These are phyloP conservation scores for Athelia psychrophila DNA, from an alignment of 1,284 basidiomycete species.

Conservation along the genomic window DNA sequence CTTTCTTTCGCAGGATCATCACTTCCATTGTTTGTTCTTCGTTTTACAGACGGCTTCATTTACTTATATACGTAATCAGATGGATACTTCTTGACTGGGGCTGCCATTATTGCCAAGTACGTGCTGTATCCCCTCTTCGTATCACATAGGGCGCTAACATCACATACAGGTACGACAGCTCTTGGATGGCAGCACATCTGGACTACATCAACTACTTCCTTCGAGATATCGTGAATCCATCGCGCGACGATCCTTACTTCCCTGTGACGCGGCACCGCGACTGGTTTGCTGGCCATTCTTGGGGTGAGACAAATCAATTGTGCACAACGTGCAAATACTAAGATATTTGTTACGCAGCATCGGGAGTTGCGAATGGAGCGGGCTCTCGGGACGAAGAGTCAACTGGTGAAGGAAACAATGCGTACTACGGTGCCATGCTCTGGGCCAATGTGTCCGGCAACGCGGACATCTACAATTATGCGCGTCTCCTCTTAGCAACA, in stretches of 20 bases:
- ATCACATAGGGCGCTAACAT: not conserved
- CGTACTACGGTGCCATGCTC: slow-evolving; percentile 29
- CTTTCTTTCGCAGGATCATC: too few species aligned
- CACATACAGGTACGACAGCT: slow-evolving; percentile 20
- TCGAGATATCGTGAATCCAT: slow-evolving; percentile 32
- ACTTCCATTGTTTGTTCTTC: too few species aligned
- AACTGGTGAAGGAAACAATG: slow-evolving; percentile 30
- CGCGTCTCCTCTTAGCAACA: slow-evolving; percentile 28
- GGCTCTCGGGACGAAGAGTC: slow-evolving; percentile 33
- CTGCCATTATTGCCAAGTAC: slow-evolving; percentile 30
- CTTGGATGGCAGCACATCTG: slow-evolving; percentile 21
- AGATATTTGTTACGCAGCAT: slow-evolving; percentile 17
- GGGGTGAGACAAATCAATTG: slow-evolving; percentile 27
- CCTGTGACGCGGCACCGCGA: slow-evolving; percentile 28
- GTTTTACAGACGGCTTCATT: too few species aligned
- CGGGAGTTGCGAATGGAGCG: slow-evolving; percentile 31
- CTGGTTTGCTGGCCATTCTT: slow-evolving; percentile 34
- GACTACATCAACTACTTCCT: slow-evolving; percentile 23
- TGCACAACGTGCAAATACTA: too few species aligned
- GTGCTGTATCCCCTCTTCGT: too few species aligned
- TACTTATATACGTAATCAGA: slow-evolving; percentile 2
- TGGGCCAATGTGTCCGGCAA: slow-evolving; percentile 27
- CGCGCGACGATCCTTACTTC: slow-evolving; percentile 26
- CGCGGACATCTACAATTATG: slow-evolving; percentile 25
- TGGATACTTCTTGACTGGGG: slow-evolving; percentile 28